phyloP scores from a whole-genome alignment of 441 rosid genomes.

The Mallotus japonicus region DNA sequence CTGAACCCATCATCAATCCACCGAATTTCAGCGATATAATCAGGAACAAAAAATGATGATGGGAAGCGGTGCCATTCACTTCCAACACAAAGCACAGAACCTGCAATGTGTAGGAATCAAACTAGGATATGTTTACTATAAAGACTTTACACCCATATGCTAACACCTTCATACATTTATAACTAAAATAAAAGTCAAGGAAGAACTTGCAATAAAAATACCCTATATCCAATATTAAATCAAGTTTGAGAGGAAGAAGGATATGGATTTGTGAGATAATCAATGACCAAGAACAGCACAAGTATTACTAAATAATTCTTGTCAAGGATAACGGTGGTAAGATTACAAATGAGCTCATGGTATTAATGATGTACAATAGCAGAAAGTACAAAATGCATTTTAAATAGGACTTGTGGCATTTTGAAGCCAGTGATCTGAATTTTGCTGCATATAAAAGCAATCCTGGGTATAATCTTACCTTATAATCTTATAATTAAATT shows the following conservation, averaged over 20 bases:
- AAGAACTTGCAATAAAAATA: not conserved
- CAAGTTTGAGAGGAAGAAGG: not conserved
- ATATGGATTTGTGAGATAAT: not conserved
- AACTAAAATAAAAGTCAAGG: not conserved
- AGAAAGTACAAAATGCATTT: not conserved
- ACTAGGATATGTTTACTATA: not conserved
- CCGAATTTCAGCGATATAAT: constrained; percentile 57
- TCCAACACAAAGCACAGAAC: constrained; percentile 90
- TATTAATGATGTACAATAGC: not conserved
- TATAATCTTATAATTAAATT: not conserved
- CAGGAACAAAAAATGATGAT: constrained; percentile 85
- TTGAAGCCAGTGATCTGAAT: not conserved
- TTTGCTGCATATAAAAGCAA: not conserved
- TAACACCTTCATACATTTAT: not conserved
- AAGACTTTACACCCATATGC: not conserved
- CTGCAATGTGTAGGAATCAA: constrained; percentile 35
- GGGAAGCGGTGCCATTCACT: constrained; percentile 98
- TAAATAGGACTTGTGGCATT: not conserved
- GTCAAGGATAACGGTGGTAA: not conserved
- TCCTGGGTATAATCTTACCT: not conserved
- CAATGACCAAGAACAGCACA: not conserved
- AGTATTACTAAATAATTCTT: not conserved
- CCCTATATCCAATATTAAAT: not conserved
- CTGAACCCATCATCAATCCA: constrained; percentile 97
- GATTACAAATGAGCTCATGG: not conserved